Percentiles rank a stretch among this genome's conserved stretches.
phyloP scores from a whole-genome alignment of 176 grass and related monocot species.

The Cymbopogon citratus region DNA sequence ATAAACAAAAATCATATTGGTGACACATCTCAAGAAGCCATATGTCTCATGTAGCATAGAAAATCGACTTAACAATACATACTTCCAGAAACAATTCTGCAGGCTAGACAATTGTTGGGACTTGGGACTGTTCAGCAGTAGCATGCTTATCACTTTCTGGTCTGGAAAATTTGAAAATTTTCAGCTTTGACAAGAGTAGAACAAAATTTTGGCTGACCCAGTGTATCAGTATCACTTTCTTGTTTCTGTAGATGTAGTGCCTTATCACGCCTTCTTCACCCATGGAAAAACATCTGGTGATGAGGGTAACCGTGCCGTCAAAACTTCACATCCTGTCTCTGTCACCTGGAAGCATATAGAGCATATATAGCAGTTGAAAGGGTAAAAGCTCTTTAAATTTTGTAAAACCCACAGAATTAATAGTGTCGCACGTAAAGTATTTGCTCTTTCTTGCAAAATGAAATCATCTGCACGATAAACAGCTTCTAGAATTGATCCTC shows the following conservation, averaged over 20 bases:
- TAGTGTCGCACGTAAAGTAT: neutral
- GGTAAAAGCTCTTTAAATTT: neutral
- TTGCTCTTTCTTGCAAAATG: neutral
- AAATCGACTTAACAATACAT: neutral
- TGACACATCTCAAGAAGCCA: neutral
- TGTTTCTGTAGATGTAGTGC: neutral
- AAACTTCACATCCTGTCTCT: slow-evolving; percentile 78
- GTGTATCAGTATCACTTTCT: neutral
- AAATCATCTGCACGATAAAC: neutral
- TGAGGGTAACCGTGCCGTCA: slow-evolving; percentile 69
- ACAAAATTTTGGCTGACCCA: neutral
- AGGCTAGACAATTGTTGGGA: neutral
- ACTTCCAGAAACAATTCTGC: neutral
- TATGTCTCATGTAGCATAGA: neutral
- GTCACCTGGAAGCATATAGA: slow-evolving; percentile 62
- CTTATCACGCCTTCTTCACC: slow-evolving; percentile 62
- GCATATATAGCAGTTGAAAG: neutral
- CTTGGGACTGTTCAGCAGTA: neutral
- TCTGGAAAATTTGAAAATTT: neutral
- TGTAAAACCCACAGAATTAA: neutral
- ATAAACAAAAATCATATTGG: too few species aligned
- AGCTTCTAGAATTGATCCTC: neutral
- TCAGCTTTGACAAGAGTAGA: neutral
- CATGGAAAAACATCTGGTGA: slow-evolving; percentile 88
- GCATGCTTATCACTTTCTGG: neutral